phyloP scores from a whole-genome alignment of 1,284 basidiomycete genomes.

The Trichosporon sp. region DNA sequence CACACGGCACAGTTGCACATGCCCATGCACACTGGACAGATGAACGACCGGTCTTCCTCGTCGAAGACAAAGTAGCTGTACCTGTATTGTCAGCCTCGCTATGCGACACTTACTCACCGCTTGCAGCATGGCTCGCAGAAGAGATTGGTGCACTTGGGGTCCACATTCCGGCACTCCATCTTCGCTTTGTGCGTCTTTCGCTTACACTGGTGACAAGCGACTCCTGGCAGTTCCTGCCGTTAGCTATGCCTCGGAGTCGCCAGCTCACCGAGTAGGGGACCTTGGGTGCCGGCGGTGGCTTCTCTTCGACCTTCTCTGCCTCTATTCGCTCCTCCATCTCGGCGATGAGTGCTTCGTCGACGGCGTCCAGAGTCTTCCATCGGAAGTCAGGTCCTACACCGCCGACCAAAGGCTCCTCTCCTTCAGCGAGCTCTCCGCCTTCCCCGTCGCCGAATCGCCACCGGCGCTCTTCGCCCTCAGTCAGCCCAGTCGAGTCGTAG shows the following conservation, averaged over 20 bases:
- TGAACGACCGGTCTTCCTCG: constrained; percentile 35
- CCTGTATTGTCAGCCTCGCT: constrained; percentile 15
- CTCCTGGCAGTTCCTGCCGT: constrained; percentile 22
- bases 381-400: constrained; percentile 23
- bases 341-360: not conserved
- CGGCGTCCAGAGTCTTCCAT: constrained; percentile 2
- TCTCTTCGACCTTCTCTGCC: not conserved
- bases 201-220: constrained; percentile 44
- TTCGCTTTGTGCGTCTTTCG: constrained; percentile 35
- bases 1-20: constrained; percentile 40
- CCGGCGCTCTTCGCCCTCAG: constrained; percentile 27
- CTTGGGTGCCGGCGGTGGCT: not conserved
- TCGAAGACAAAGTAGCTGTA: constrained; percentile 44
- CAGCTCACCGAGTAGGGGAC: constrained; percentile 25
- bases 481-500: constrained; percentile 24
- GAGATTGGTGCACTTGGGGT: constrained; percentile 27
- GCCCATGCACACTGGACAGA: constrained; percentile 41
- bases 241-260: not conserved
- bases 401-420: constrained; percentile 19
- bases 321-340: not conserved
- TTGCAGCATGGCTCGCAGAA: constrained; percentile 42
- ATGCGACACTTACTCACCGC: constrained; percentile 27
- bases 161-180: constrained; percentile 41
- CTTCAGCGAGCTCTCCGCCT: constrained; percentile 14
- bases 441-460: constrained; percentile 31